Evolutionary conservation across 371 early-diverging fungal genomes (phyloP), one percentile per base, ranked within the genome.

Genomic region (Zopfochytrium polystomum): DNA sequence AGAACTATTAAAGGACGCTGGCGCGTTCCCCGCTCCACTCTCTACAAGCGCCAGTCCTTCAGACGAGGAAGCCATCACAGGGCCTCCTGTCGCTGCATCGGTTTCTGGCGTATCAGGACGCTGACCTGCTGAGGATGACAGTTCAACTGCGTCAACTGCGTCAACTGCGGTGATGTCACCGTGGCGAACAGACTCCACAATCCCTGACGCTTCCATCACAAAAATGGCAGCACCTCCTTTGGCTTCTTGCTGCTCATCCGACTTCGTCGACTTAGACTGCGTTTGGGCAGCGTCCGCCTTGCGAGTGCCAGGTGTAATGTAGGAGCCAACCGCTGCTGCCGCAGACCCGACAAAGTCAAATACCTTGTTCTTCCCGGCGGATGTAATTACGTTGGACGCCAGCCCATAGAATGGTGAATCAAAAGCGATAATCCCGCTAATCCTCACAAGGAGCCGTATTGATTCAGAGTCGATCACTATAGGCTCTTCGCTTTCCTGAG

Each of bases 391-490:
- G 34, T 53, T 66, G 18, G 66, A 25, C 31, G 62, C 55, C 30
- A 76, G 55, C 4, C 77, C 77, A 49, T 59, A 76, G 52, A 76
- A 76, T 1, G 77, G 77, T 9, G 77, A 76, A 45, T 76, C 77
- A 48, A 76, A 76, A 1, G 73, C 55, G 38, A 76, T 50, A 43
- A 76, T 70, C 26, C 67, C 77, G 7, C 60, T 48, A 29, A 76
- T 68, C 57, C 71, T 70, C 46, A 76, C 64, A 13, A 74, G 63
- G 27, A 60, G 27, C 9, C 75, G 63, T 2, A 58, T 54, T 20
- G 52, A 58, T 25, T 25, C n/a, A n/a, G n/a, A n/a, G n/a, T n/a
- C n/a, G n/a, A n/a, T n/a, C n/a, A n/a, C n/a, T n/a, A n/a, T 38
- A n/a, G n/a, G n/a, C 18, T 50, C 49, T 31, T 38, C 29, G 48